Conservation (phyloP, 1,284 basidiomycete genomes). For the Xanthoconium separans region DNA sequence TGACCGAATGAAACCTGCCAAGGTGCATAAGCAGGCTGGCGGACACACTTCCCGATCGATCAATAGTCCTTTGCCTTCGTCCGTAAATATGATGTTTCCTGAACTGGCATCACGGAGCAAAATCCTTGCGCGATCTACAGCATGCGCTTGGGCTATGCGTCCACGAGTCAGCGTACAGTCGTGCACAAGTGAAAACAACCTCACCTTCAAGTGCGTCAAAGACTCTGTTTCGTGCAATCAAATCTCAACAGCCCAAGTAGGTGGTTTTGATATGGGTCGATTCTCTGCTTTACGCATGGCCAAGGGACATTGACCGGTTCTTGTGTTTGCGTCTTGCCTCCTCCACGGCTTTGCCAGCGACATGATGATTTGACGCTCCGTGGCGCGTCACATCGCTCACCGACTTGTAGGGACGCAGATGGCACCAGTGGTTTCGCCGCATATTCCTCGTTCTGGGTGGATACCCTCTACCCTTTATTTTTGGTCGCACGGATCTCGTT, state of each 20-base stretch:
- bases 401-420: constrained; percentile 45
- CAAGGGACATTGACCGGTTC: constrained; percentile 1
- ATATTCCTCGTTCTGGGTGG: constrained; percentile 33
- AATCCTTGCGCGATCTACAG: background rate
- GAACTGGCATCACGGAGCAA: background rate
- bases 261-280: constrained; percentile 2
- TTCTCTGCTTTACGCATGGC: background rate
- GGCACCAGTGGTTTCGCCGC: constrained; percentile 39
- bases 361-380: constrained; percentile 4
- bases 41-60: constrained; percentile 6
- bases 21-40: background rate
- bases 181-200: too few species aligned
- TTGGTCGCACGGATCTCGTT: constrained; percentile 46
- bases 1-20: background rate
- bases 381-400: constrained; percentile 34
- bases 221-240: background rate
- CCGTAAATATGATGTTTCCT: background rate
- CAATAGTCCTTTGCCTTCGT: background rate
- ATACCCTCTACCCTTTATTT: constrained; percentile 33
- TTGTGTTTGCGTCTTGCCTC: too few species aligned
- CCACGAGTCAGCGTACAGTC: too few species aligned
- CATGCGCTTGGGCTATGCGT: background rate
- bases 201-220: background rate
- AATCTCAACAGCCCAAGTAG: background rate
- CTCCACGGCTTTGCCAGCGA: background rate